Evolutionary conservation across 1,284 basidiomycete species (phyloP).

Genomic region (Rhodotorula sp.): DNA sequence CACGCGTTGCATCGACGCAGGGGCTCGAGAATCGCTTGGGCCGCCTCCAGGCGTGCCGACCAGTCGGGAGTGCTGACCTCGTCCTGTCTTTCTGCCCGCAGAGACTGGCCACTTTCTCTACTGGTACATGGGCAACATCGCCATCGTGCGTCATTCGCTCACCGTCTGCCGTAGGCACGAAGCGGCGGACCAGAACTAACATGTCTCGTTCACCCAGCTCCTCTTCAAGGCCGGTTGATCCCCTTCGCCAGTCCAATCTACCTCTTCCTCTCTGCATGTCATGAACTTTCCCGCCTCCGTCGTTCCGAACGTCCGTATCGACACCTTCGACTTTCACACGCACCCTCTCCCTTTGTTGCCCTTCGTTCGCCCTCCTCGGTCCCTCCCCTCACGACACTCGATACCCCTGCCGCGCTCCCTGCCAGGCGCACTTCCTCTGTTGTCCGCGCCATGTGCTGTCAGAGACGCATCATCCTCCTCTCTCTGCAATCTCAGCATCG

Average conservation of each 20-base stretch:
- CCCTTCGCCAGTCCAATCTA: too few relatives aligned
- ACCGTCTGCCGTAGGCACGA: too few relatives aligned
- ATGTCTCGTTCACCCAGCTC: slow-evolving; percentile 8
- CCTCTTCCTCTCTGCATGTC: not conserved
- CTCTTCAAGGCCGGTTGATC: slow-evolving; percentile 42
- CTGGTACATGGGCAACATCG: slow-evolving; percentile 56
- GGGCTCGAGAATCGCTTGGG: not conserved
- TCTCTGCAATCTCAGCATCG: too few relatives aligned
- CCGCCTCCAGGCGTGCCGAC: too few relatives aligned
- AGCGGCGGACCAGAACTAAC: too few relatives aligned
- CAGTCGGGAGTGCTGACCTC: not conserved
- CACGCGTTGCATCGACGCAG: not conserved
- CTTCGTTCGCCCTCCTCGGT: not conserved
- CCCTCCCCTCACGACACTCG: not conserved
- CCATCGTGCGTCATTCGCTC: slow-evolving; percentile 24
- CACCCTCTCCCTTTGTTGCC: not conserved
- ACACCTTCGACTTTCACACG: not conserved
- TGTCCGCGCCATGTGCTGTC: too few relatives aligned
- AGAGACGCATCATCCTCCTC: too few relatives aligned
- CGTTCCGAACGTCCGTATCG: not conserved
- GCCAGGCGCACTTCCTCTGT: too few relatives aligned
- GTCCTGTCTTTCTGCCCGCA: slow-evolving; percentile 49
- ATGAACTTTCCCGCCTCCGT: not conserved
- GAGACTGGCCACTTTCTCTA: slow-evolving; percentile 98
- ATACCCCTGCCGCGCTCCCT: too few relatives aligned